Conservation (phyloP, 2,329 filamentous ascomycete species). For the Colletotrichum agaves region DNA sequence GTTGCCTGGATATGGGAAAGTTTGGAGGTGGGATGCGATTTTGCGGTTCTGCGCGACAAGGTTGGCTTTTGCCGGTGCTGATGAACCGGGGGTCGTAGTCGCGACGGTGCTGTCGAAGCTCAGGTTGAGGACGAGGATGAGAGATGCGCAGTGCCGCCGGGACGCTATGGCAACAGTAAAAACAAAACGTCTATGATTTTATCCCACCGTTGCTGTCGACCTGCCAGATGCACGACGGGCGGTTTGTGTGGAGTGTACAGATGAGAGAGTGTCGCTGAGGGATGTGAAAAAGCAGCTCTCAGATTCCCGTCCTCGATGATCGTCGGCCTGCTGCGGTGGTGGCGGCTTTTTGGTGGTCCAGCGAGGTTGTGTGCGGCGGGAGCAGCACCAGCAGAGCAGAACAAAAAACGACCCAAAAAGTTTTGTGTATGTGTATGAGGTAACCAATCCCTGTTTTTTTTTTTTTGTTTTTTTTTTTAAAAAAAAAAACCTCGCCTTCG, state of each 20-base stretch:
- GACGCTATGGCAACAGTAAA: background rate
- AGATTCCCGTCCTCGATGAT: constrained; percentile 5
- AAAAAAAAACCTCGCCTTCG: too few species aligned
- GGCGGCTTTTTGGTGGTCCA: background rate
- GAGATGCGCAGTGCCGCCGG: background rate
- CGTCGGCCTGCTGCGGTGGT: constrained; percentile 13
- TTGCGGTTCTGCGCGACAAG: constrained; percentile 5
- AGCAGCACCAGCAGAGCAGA: too few species aligned
- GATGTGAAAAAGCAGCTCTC: background rate
- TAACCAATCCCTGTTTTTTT: too few species aligned
- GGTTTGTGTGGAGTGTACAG: background rate
- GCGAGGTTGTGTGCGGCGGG: too few species aligned
- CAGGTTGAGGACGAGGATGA: too few species aligned
- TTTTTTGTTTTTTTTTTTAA: too few species aligned
- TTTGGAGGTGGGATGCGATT: constrained; percentile 22
- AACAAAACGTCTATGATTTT: background rate
- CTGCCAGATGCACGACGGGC: background rate
- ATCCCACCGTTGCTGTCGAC: background rate
- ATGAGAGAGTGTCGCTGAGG: background rate
- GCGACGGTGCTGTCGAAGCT: too few species aligned
- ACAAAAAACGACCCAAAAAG: background rate
- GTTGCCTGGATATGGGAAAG: constrained; percentile 7
- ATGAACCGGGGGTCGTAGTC: background rate
- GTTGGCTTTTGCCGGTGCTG: constrained; percentile 3
- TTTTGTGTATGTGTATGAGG: background rate